Evolutionary conservation across 345 rosid species (phyloP).

Genomic region (Cardamine occulta): DNA sequence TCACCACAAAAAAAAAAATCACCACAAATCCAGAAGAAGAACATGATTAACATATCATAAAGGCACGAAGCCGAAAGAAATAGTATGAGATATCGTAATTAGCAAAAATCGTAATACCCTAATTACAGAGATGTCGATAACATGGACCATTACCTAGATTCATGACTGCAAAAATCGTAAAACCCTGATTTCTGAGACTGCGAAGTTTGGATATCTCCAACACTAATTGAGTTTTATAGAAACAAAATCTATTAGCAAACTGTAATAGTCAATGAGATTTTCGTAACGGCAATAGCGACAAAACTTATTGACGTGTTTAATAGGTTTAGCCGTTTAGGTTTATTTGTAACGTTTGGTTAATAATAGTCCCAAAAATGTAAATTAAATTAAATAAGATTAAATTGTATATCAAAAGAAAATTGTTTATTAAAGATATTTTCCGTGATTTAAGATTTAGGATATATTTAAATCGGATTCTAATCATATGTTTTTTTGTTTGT

Average conservation of each 20-base stretch:
- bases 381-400: not conserved
- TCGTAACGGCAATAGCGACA: not conserved
- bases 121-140: not conserved
- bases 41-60: not conserved
- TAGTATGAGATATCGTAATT: not conserved
- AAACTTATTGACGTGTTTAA: not conserved
- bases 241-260: not conserved
- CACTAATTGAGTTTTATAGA: not conserved
- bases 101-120: not conserved
- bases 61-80: conserved; percentile 2
- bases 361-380: not conserved
- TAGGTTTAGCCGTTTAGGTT: not conserved
- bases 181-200: conserved; percentile 5
- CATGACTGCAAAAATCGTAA: not conserved
- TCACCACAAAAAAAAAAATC: not conserved
- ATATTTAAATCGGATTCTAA: not conserved
- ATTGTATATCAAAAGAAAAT: too few relatives aligned
- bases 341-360: not conserved
- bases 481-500: not conserved
- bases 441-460: not conserved
- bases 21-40: not conserved
- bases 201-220: not conserved
- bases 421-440: not conserved
- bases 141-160: conserved; percentile 20
- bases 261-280: not conserved